Evolutionary conservation across 305 asterid species (phyloP), one percentile per base, ranked within the genome.

Genomic region (Solanum hybrid): DNA sequence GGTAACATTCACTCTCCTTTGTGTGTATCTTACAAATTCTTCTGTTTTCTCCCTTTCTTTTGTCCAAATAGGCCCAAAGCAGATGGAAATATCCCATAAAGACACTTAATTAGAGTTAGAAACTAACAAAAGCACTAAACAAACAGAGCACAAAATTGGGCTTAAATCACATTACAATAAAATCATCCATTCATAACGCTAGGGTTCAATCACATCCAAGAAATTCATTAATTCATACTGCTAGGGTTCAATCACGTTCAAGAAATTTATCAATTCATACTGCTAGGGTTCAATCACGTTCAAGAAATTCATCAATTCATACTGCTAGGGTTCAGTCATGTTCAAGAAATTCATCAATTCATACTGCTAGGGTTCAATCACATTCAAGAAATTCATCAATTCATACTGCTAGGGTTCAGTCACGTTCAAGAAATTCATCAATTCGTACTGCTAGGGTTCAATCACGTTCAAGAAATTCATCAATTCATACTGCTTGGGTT

Each of bases 311-410:
- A 34, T 28, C 24, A 16, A 74, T 75, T 8, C 89, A 76, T 87
- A 67, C 81, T 88, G 87, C 85, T 91, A 90, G 94, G 95, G 93
- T 91, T 39, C 57, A 40, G 57, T 13, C 24, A 74, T 71, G 79
- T 64, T 87, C 24, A 84, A 37, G 77, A 31, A 42, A 86, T 35
- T n/a, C 81, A 29, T 28, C 24, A 20, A 74, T 75, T 8, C 88
- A 76, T 86, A 67, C 81, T 89, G 22, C 85, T 89, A 89, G 94
- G 95, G 93, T 91, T 93, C 69, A 57, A 3, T 18, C 69, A 57
- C 11, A 0, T 18, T 57, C 69, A 18, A 57, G n/a, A 57, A 57
- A 57, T 3, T 6, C 67, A 51, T 51, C 9, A 51, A 51, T 51
- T 51, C 67, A 16, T 51, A 51, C 4, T 51, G n/a, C 67, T 16